A percentile compares a stretch with the other conserved stretches of the same genome.
Evolutionary conservation across 2,329 filamentous ascomycete species (phyloP).

Genomic region (Talaromyces pinophilus): DNA sequence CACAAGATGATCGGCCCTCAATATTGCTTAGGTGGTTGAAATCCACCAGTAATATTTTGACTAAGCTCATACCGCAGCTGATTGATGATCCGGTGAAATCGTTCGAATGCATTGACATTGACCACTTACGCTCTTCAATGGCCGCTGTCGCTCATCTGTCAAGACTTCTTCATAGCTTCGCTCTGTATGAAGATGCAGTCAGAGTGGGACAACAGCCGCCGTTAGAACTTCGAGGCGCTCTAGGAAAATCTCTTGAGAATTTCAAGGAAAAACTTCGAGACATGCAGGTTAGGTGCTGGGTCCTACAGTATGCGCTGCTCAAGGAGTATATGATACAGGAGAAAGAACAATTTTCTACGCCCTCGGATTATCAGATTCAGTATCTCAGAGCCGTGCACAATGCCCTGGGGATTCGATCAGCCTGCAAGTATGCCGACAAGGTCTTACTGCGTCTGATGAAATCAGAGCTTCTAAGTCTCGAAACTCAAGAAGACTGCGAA

Average conservation of each 20-base stretch:
- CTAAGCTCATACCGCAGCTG: constrained; percentile 68
- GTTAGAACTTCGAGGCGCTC: constrained; percentile 56
- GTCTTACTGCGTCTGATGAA: constrained; percentile 88
- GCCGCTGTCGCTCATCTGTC: constrained; percentile 69
- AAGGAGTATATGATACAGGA: constrained; percentile 73
- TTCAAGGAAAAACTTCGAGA: constrained; percentile 75
- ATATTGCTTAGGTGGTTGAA: constrained; percentile 75
- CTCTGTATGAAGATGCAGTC: constrained; percentile 83
- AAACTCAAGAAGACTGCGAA: constrained; percentile 78
- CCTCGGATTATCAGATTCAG: constrained; percentile 72
- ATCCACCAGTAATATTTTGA: constrained; percentile 73
- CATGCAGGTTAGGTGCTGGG: constrained; percentile 86
- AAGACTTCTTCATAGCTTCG: constrained; percentile 74
- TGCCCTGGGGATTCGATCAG: constrained; percentile 77
- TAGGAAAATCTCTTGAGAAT: constrained; percentile 44
- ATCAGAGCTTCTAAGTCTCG: constrained; percentile 75
- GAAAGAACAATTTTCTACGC: constrained; percentile 61
- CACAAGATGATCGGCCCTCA: constrained; percentile 64
- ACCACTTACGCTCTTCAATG: constrained; percentile 73
- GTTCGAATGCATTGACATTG: constrained; percentile 81
- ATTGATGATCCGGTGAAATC: constrained; percentile 64
- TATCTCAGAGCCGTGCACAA: constrained; percentile 81
- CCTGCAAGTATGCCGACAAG: constrained; percentile 82
- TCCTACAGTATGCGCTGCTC: constrained; percentile 77
- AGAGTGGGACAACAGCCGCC: constrained; percentile 70